Conservation (phyloP, 2,329 filamentous ascomycete species). For the Colletotrichum karsti region DNA sequence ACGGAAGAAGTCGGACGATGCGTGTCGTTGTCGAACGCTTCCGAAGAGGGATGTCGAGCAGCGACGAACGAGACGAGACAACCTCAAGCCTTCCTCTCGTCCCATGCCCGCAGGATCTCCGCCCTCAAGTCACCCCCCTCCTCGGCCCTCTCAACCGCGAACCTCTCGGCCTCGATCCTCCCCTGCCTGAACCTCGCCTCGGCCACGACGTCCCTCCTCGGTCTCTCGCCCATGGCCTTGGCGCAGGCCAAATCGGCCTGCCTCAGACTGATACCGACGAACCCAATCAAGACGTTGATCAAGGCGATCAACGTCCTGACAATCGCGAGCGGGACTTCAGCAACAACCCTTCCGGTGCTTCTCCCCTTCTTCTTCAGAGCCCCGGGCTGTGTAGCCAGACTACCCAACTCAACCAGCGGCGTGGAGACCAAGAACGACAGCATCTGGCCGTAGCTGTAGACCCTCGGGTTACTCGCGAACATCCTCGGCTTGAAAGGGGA, state of each 20-base stretch:
- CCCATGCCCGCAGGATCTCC: constrained; percentile 11
- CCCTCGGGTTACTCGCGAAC: constrained; percentile 20
- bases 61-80: background rate
- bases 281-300: background rate
- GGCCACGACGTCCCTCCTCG: constrained; percentile 8
- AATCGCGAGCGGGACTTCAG: background rate
- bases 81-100: background rate
- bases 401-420: constrained; percentile 7
- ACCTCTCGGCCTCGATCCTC: background rate
- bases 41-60: too few relatives aligned
- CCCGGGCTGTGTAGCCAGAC: background rate
- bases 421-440: constrained; percentile 6
- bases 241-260: background rate
- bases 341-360: background rate
- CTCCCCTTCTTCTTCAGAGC: background rate
- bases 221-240: constrained; percentile 16
- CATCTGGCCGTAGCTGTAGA: constrained; percentile 18
- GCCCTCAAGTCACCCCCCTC: background rate
- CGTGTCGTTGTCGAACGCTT: too few relatives aligned
- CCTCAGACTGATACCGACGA: background rate
- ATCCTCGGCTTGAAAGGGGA: constrained; percentile 17
- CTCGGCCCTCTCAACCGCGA: background rate
- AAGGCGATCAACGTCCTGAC: background rate
- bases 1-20: background rate
- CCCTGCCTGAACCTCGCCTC: constrained; percentile 18